Conservation (phyloP, 169 alveolate species). For the Cryptosporidium felis region DNA sequence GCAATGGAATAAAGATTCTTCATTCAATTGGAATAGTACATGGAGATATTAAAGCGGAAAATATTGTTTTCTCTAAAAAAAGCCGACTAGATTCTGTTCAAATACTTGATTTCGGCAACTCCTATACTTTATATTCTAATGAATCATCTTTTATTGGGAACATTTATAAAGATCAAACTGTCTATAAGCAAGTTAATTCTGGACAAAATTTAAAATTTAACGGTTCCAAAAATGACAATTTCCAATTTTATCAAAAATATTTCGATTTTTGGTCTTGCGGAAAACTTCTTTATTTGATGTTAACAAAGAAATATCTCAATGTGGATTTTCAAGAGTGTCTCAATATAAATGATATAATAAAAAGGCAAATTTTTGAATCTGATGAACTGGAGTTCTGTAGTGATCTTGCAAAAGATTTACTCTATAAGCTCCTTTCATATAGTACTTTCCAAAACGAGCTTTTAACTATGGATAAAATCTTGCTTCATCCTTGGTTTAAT, state of each 20-base stretch:
- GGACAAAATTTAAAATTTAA: background rate
- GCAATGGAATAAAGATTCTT: constrained; percentile 70
- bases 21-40: constrained; percentile 79
- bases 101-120: constrained; percentile 82
- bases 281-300: constrained; percentile 24
- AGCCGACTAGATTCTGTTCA: constrained; percentile 73
- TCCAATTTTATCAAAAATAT: constrained; percentile 1
- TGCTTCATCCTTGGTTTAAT: constrained; percentile 60
- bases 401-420: constrained; percentile 70
- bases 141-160: background rate
- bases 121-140: background rate
- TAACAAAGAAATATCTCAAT: constrained; percentile 26
- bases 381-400: constrained; percentile 20
- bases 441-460: background rate
- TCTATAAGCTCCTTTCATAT: constrained; percentile 74
- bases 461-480: constrained; percentile 20
- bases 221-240: constrained; percentile 21
- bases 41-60: constrained; percentile 85
- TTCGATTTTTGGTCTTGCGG: constrained; percentile 67
- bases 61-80: constrained; percentile 77
- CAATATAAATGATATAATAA: background rate
- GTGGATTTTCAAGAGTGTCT: constrained; percentile 17
- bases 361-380: constrained; percentile 11
- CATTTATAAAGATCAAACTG: background rate
- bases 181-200: no score